Conservation (phyloP, 805 yeast genomes). For the Candida sphagnicola region DNA sequence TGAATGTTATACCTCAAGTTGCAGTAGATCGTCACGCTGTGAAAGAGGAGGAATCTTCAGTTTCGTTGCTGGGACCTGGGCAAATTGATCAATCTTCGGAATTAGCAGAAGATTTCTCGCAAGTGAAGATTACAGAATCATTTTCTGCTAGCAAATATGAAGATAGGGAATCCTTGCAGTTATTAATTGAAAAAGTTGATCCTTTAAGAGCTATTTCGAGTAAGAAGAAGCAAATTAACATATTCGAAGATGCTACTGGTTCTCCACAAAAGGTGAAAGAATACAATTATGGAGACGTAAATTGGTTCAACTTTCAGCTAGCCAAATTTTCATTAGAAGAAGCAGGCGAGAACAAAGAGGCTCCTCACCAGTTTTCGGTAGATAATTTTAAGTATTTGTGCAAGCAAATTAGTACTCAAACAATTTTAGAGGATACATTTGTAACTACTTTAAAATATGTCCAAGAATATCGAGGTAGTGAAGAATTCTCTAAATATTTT, state of each 20-base stretch:
- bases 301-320: constrained; percentile 39
- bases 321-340: constrained; percentile 15
- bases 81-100: background rate
- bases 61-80: background rate
- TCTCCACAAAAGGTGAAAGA: constrained; percentile 33
- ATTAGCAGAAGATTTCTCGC: constrained; percentile 23
- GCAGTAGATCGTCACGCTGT: constrained; percentile 4
- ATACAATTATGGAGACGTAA: constrained; percentile 28
- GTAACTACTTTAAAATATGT: constrained; percentile 13
- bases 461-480: constrained; percentile 11
- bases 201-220: constrained; percentile 35
- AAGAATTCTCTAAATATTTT: constrained; percentile 14
- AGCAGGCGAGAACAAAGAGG: constrained; percentile 4
- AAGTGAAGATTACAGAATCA: constrained; percentile 22
- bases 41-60: background rate
- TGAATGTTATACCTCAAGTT: constrained; percentile 18
- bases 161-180: constrained; percentile 23
- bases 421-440: constrained; percentile 7
- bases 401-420: constrained; percentile 1
- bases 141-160: background rate
- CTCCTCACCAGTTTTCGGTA: constrained; percentile 8
- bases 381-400: constrained; percentile 14
- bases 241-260: constrained; percentile 38
- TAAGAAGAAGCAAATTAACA: constrained; percentile 31
- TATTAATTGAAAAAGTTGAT: constrained; percentile 37